Evolutionary conservation across 2,329 filamentous ascomycete genomes (phyloP), one percentile per base, ranked within the genome.

Genomic region (Colletotrichum sansevieriae): DNA sequence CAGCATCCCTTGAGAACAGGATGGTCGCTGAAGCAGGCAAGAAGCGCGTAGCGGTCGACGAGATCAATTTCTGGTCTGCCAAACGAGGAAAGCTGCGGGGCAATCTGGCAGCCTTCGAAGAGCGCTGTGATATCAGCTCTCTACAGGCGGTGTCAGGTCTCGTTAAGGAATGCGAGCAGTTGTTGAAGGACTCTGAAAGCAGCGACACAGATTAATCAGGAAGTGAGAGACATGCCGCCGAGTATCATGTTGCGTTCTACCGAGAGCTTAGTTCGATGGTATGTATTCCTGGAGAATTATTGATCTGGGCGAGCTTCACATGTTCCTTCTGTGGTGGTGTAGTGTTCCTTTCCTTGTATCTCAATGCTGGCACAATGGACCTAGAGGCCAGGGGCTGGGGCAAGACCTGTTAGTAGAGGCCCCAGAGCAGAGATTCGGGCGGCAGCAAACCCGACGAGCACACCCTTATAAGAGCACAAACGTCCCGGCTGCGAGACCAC

Each of bases 281-380:
- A 46, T 13, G 3, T 46, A 18, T n/a, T n/a, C n/a, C 43, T 18
- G 20, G n/a, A n/a, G 6, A 46, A 46, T 46, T 7, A 46, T 46
- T 46, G n/a, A 8, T 20, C 43, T 20, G 43, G 43, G 9, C 43
- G 13, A 46, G 43, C 43, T 46, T 46, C 43, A n/a, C 43, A 46
- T 46, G n/a, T 20, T 13, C 43, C 43, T 46, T 4, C 43, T 46
- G 43, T 46, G 43, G 43, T 46, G 43, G n/a, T 46, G 43, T 20
- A 46, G 43, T 46, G n/a, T 11, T 46, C 43, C 6, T 1, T 46
- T 46, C n/a, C 43, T 46, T 46, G n/a, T 46, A 20, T n/a, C n/a
- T 46, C 43, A 46, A 46, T 46, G 43, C 43, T 46, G 43, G 43
- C 4, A 46, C 43, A 46, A 46, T 46, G 43, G 43, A 46, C 43